These are phyloP conservation scores for Trichosporon coremiiforme DNA, from an alignment of 1,284 basidiomycete genomes.

Conservation along the genomic window DNA sequence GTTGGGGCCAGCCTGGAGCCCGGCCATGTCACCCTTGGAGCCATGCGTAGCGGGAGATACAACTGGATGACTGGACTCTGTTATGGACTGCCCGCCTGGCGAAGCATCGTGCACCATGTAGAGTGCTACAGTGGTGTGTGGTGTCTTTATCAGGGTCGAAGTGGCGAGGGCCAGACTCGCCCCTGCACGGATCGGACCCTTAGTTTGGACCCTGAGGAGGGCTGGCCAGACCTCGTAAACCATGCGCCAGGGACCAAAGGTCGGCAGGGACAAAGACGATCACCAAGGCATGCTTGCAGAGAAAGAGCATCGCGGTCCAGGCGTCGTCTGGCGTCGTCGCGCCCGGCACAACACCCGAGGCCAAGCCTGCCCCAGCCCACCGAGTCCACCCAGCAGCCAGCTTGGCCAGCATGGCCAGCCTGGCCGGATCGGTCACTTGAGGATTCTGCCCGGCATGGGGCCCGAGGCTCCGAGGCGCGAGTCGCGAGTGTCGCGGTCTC, in stretches of 20 bases:
- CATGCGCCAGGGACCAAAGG: conserved; percentile 1
- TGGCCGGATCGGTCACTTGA: background rate
- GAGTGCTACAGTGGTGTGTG: background rate
- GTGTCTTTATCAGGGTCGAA: background rate
- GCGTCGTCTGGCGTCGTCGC: background rate
- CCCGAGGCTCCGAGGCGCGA: background rate
- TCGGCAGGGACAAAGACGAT: background rate
- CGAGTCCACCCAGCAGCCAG: background rate
- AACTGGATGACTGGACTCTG: too few relatives aligned
- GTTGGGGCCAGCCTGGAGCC: conserved; percentile 3
- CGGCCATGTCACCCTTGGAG: background rate
- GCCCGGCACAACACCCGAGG: conserved; percentile 7
- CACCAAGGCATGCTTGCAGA: conserved; percentile 11
- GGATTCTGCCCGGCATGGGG: background rate
- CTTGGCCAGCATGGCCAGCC: too few relatives aligned
- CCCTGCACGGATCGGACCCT: conserved; percentile 10
- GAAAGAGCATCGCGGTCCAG: conserved; percentile 1
- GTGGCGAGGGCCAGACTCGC: conserved; percentile 3
- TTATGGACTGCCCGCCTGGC: background rate
- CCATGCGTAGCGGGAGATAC: background rate
- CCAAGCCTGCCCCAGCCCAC: background rate
- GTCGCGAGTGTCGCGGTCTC: conserved; percentile 14
- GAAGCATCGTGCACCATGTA: background rate
- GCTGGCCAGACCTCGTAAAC: conserved; percentile 8
- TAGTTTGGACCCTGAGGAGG: background rate